phyloP scores from a whole-genome alignment of 768 basidiomycete genomes.

The Tricholoma sp. region DNA sequence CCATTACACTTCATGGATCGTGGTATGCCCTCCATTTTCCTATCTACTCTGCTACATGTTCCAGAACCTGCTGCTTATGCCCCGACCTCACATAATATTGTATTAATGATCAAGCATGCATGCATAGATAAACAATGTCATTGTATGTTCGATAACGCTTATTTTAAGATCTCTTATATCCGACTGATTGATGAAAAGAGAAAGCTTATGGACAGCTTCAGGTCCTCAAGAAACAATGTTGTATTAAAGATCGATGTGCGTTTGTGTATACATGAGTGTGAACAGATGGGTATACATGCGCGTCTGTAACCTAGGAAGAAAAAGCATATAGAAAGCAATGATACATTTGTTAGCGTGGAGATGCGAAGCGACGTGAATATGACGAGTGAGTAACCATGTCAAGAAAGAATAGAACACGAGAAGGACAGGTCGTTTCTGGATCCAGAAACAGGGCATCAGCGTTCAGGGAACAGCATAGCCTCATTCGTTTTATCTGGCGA shows the following conservation, averaged over 20 bases:
- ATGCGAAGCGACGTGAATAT: not conserved
- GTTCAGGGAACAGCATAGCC: slow-evolving; percentile 38
- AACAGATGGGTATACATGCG: not conserved
- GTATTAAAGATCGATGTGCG: not conserved
- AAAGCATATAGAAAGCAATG: not conserved
- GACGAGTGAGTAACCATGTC: not conserved
- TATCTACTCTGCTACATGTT: slow-evolving; percentile 40
- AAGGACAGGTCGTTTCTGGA: not conserved
- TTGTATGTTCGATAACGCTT: slow-evolving; percentile 44
- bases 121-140: slow-evolving; percentile 38
- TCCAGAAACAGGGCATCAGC: slow-evolving; percentile 21
- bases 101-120: not conserved
- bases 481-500: slow-evolving; percentile 40
- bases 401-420: not conserved
- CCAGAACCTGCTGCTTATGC: slow-evolving; percentile 36
- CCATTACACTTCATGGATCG: slow-evolving; percentile 63
- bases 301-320: not conserved
- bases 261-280: not conserved
- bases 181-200: no score
- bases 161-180: slow-evolving; percentile 57
- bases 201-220: no score
- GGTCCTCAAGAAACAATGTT: no score
- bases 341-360: not conserved
- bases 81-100: not conserved
- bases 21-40: slow-evolving; percentile 19